These are phyloP conservation scores for Eucalyptus caleyi DNA, from an alignment of 345 rosid genomes.

Conservation along the genomic window DNA sequence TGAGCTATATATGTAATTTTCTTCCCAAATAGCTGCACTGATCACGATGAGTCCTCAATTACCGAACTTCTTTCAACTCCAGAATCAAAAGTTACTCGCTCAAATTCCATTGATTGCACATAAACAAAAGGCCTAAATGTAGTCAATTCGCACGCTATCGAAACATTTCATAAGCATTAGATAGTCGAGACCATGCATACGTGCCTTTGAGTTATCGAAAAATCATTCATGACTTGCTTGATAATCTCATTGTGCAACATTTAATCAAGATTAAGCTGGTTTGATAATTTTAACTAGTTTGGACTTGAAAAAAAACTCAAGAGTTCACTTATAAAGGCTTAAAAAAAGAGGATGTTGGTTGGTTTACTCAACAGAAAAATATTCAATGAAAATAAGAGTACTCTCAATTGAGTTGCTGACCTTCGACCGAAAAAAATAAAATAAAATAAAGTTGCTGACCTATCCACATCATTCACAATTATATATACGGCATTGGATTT, in stretches of 20 bases:
- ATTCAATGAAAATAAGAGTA: not conserved
- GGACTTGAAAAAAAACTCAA: not conserved
- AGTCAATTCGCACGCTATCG: not conserved
- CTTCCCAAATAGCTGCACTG: not conserved
- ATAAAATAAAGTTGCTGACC: not conserved
- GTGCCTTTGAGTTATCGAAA: not conserved
- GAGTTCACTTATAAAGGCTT: not conserved
- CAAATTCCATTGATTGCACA: not conserved
- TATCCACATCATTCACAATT: not conserved
- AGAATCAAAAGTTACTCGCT: not conserved
- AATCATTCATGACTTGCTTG: not conserved
- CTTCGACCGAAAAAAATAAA: not conserved
- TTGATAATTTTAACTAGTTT: not conserved
- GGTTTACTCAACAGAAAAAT: not conserved
- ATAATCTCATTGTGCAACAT: not conserved
- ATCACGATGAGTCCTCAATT: not conserved
- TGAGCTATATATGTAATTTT: not conserved
- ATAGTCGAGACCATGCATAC: not conserved
- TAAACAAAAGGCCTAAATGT: not conserved
- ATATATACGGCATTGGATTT: not conserved
- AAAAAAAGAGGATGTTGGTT: not conserved
- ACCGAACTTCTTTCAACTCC: rapidly evolving
- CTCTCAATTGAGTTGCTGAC: not conserved
- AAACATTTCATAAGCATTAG: not conserved
- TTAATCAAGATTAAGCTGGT: not conserved